These are phyloP conservation scores for Epichloe aotearoae DNA, from an alignment of 2,329 filamentous ascomycete genomes.

Conservation along the genomic window DNA sequence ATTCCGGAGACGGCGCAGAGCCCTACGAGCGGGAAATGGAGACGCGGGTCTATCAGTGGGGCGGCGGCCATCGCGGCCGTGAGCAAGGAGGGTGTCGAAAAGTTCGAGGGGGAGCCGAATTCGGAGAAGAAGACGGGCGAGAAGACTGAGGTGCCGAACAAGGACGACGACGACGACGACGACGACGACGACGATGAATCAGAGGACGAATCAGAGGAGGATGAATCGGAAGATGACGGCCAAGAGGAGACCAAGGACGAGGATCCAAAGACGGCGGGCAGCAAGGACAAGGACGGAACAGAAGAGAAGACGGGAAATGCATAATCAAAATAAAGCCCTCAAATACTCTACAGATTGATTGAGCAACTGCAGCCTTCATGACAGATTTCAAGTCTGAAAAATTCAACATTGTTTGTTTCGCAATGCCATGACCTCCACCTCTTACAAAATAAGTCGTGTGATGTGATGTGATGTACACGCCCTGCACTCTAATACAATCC, in stretches of 20 bases:
- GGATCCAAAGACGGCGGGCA: constrained; percentile 5
- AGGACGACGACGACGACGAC: constrained; percentile 2
- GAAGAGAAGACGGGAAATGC: constrained; percentile 5
- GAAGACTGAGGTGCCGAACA: constrained; percentile 9
- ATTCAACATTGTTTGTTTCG: not conserved
- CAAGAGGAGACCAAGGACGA: constrained; percentile 6
- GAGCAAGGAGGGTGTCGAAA: constrained; percentile 25
- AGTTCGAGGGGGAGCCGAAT: constrained; percentile 22
- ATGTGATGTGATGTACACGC: constrained; percentile 6
- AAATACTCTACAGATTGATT: not conserved
- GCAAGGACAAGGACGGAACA: constrained; percentile 9
- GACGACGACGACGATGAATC: constrained; percentile 8
- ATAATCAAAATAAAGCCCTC: constrained; percentile 1
- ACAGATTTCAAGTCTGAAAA: not conserved
- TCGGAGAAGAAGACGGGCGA: constrained; percentile 15
- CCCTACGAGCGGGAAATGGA: constrained; percentile 7
- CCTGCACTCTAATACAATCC: constrained; percentile 33
- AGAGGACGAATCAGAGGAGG: constrained; percentile 13
- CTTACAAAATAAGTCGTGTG: not conserved
- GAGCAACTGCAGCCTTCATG: not conserved
- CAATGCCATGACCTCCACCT: not conserved
- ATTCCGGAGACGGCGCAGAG: constrained; percentile 10
- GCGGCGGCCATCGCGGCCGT: constrained; percentile 14
- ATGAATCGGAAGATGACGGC: constrained; percentile 12
- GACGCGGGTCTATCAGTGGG: not conserved